A percentile compares a stretch with the other conserved stretches of the same genome.
Conservation (phyloP, 2,329 filamentous ascomycete genomes). For the Rhynchosporium secalis region DNA sequence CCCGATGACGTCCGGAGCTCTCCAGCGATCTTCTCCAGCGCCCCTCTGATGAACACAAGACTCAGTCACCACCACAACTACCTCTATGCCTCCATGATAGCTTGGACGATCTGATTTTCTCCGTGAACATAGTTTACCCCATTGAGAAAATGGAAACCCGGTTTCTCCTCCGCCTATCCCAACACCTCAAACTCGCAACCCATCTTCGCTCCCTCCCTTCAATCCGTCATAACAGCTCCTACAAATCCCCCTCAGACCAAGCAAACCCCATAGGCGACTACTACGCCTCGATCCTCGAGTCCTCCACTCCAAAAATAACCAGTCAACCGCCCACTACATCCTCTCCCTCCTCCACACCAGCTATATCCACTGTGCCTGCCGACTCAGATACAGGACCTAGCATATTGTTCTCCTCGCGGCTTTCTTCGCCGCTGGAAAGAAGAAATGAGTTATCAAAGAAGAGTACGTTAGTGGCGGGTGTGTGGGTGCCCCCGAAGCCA, state of each 20-base stretch:
- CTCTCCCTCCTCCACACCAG: slow-evolving; percentile 19
- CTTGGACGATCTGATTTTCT: slow-evolving; percentile 5
- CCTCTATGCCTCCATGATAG: slow-evolving; percentile 33
- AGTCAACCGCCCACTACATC: slow-evolving; percentile 30
- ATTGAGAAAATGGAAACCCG: slow-evolving; percentile 32
- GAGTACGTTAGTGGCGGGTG: slow-evolving; percentile 70
- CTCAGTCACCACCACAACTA: not conserved
- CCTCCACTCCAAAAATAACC: slow-evolving; percentile 40
- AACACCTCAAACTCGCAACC: slow-evolving; percentile 26
- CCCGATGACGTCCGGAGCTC: slow-evolving; percentile 28
- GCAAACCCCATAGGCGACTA: slow-evolving; percentile 55
- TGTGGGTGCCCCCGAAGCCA: slow-evolving; percentile 80
- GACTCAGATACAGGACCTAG: slow-evolving; percentile 48
- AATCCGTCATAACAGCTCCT: slow-evolving; percentile 18
- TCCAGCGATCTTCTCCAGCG: slow-evolving; percentile 27
- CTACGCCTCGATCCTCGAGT: slow-evolving; percentile 58
- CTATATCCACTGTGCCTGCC: slow-evolving; percentile 16
- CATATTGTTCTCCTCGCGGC: slow-evolving; percentile 79
- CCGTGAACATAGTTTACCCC: slow-evolving; percentile 1
- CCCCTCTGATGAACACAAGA: slow-evolving; percentile 27
- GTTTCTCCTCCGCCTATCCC: slow-evolving; percentile 31
- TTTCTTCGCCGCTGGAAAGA: slow-evolving; percentile 72
- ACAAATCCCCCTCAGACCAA: slow-evolving; percentile 33
- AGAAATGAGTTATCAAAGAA: slow-evolving; percentile 58
- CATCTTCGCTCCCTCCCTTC: slow-evolving; percentile 23